Base-by-base conservation (phyloP, 768 basidiomycete genomes). In the Tremella mesenterica region DNA sequence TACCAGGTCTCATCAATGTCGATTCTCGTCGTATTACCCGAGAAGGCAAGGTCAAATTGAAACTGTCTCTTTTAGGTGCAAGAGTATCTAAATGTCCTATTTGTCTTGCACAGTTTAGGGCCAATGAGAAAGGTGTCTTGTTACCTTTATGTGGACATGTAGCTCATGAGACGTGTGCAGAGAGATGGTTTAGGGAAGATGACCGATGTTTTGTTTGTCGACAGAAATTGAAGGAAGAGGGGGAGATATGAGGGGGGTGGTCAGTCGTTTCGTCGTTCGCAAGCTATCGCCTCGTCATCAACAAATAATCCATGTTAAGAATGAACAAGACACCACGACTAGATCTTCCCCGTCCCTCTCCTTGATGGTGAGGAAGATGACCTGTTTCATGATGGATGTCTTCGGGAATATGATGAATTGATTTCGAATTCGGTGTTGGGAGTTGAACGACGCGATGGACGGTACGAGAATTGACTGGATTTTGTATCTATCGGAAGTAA, bases 21-120 rank as follows among this genome's bases (percentile, higher is more conserved):
- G 74, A 79, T 69, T 79, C 83, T 20, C 76, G 80, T 48, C 78
- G 85, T 21, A 77, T 77, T 44, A 80, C 80, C 44, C 76, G 76
- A 58, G 80, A 85, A 61, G 85, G 85, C 4, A 82, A 82, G 38
- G 76, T 82, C 50, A 87, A 86, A 75, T 62, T 85, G 41, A 88
- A 86, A 74, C 71, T 86, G 45, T 76, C 77, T 7, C 67, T 87
- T 46, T 73, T 85, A 18, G 86, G 83, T 33, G 75, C 79, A 13
- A 63, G 76, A 1, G 85, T 88, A 29, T 81, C 83, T 57, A 80
- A 80, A 63, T 88, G 86, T 70, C 79, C 82, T 34, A 82, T 86
- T 46, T 88, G 86, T 67, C 73, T 86, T 67, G 79, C 77, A 44
- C 83, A 83, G 72, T 88, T 85, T 74, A 81, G 76, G 72, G 76